These are phyloP conservation scores for Adenanthera pavonina DNA, from an alignment of 306 rosid genomes.

Conservation along the genomic window DNA sequence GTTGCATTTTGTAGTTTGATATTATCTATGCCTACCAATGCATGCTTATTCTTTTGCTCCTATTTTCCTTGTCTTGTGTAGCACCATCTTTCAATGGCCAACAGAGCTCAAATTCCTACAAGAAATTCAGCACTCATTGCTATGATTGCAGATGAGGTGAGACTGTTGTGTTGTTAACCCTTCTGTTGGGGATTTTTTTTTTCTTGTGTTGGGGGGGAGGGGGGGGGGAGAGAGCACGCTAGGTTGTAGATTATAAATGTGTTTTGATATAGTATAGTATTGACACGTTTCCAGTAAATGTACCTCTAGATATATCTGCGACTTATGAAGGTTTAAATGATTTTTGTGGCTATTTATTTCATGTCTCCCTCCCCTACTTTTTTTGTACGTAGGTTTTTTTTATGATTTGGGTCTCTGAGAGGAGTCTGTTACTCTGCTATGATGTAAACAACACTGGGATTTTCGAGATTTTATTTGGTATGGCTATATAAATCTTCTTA, in stretches of 20 bases:
- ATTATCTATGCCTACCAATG: not conserved
- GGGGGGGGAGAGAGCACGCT: not conserved
- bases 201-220: too few relatives aligned
- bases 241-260: not conserved
- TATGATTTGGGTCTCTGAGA: not conserved
- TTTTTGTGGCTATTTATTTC: not conserved
- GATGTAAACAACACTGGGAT: not conserved
- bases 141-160: constrained; percentile 83
- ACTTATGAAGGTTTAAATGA: not conserved
- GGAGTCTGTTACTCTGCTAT: not conserved
- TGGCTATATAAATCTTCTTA: constrained; percentile 1
- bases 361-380: not conserved
- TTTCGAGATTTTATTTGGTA: not conserved
- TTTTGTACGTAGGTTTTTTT: not conserved
- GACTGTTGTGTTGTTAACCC: not conserved
- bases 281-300: not conserved
- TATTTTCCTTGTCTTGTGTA: not conserved
- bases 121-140: constrained; percentile 65
- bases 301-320: not conserved
- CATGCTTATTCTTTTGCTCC: not conserved
- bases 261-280: not conserved
- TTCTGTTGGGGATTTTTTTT: too few relatives aligned
- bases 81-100: constrained; percentile 52
- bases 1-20: constrained; percentile 8
- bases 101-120: constrained; percentile 49